These are phyloP conservation scores for Venturia pyrina DNA, from an alignment of 2,329 filamentous ascomycete species.

Conservation along the genomic window DNA sequence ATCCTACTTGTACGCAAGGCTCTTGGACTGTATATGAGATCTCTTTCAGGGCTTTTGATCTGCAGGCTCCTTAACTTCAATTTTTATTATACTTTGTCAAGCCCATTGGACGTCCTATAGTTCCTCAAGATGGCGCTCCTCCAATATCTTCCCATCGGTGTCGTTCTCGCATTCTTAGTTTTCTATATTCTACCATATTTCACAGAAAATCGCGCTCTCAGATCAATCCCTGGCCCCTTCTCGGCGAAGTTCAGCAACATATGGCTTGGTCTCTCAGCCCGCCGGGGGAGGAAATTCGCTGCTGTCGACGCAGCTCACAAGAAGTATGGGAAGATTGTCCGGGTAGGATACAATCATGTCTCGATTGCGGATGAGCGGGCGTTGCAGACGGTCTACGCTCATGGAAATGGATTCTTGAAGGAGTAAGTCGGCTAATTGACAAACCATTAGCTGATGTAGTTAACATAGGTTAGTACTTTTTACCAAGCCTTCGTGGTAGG, in stretches of 20 bases:
- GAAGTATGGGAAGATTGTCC: conserved; percentile 66
- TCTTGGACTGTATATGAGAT: not conserved
- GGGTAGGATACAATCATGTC: conserved; percentile 76
- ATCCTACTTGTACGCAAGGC: not conserved
- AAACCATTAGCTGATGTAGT: not conserved
- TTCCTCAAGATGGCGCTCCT: not conserved
- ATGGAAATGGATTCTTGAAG: conserved; percentile 41
- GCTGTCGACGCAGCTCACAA: conserved; percentile 61
- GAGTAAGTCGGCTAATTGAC: conserved; percentile 20
- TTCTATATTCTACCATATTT: conserved; percentile 53
- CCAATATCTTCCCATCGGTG: not conserved
- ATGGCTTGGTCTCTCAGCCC: conserved; percentile 59
- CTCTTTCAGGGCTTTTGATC: not conserved
- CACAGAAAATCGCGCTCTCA: conserved; percentile 42
- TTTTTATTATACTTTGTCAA: not conserved
- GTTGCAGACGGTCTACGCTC: conserved; percentile 65
- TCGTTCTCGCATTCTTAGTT: conserved; percentile 21
- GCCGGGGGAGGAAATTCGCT: conserved; percentile 47
- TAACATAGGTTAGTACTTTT: conserved; percentile 51
- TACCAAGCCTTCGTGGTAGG: conserved; percentile 90
- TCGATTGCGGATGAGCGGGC: conserved; percentile 69
- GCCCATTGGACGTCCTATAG: not conserved
- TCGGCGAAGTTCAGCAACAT: conserved; percentile 62
- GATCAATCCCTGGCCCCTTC: conserved; percentile 50
- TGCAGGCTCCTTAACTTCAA: not conserved